Percentiles rank a stretch among this genome's conserved stretches.
These are phyloP conservation scores for Neopestalotiopsis sp. DNA, from an alignment of 2,329 filamentous ascomycete species.

Conservation along the genomic window DNA sequence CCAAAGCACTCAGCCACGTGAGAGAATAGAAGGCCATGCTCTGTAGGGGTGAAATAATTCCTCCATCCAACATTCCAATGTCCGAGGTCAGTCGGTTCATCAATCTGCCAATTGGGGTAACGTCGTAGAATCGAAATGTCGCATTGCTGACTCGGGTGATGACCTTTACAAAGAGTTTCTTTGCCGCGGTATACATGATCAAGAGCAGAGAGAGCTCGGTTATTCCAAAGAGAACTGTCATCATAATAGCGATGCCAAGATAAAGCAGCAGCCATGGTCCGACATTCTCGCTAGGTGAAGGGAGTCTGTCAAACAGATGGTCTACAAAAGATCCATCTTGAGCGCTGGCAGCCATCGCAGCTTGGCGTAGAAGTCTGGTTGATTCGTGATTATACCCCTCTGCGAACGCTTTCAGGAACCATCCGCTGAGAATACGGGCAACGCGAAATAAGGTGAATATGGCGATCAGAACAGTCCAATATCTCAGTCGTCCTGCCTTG, in stretches of 20 bases:
- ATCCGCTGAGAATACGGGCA: conserved; percentile 69
- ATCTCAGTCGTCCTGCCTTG: conserved; percentile 75
- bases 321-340: conserved; percentile 20
- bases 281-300: conserved; percentile 70
- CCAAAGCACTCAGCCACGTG: conserved; percentile 72
- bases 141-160: conserved; percentile 77
- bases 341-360: background rate
- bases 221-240: conserved; percentile 63
- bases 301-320: conserved; percentile 56
- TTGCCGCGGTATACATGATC: conserved; percentile 82
- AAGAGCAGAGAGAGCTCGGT: conserved; percentile 72
- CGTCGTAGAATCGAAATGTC: conserved; percentile 89
- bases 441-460: conserved; percentile 68
- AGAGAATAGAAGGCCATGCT: conserved; percentile 73
- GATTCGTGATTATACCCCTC: conserved; percentile 65
- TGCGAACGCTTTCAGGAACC: conserved; percentile 88
- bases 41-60: conserved; percentile 78
- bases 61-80: conserved; percentile 86
- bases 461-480: conserved; percentile 71
- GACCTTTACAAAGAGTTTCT: conserved; percentile 74
- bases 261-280: conserved; percentile 77
- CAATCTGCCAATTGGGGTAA: conserved; percentile 84
- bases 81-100: conserved; percentile 94
- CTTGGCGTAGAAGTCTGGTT: conserved; percentile 5
- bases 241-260: conserved; percentile 65